Evolutionary conservation across 2,329 filamentous ascomycete species (phyloP).

Genomic region (Trichoderma pleuroti): DNA sequence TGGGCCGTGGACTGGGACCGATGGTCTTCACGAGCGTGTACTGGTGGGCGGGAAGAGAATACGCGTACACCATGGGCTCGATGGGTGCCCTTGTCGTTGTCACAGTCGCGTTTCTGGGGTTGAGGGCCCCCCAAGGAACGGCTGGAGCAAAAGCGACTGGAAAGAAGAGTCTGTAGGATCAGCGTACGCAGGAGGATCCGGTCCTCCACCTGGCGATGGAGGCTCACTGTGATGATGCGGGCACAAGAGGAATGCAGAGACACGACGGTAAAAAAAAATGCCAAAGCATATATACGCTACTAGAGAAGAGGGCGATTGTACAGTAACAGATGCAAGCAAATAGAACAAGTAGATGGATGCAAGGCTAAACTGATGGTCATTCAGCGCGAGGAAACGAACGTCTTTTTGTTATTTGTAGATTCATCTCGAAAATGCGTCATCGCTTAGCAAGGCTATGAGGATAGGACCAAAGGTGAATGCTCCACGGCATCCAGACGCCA

Average conservation of each 20-base stretch:
- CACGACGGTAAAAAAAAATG: background rate
- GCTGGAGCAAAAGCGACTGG: slow-evolving; percentile 18
- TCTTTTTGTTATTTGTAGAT: background rate
- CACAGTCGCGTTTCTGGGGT: slow-evolving; percentile 63
- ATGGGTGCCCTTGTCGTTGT: slow-evolving; percentile 74
- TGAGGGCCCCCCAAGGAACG: slow-evolving; percentile 58
- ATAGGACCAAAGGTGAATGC: background rate
- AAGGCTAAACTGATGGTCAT: background rate
- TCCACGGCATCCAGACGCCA: background rate
- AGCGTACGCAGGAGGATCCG: background rate
- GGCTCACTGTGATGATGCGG: too few relatives aligned
- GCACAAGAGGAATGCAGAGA: background rate
- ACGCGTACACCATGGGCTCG: slow-evolving; percentile 78
- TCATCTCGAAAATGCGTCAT: background rate
- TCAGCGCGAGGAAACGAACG: background rate
- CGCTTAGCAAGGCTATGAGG: background rate
- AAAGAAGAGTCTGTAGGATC: slow-evolving; percentile 25
- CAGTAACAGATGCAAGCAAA: background rate
- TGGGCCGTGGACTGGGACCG: slow-evolving; percentile 81
- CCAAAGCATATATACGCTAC: background rate
- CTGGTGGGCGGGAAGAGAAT: slow-evolving; percentile 93
- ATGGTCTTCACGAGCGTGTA: slow-evolving; percentile 91
- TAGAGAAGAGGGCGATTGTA: background rate
- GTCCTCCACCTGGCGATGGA: background rate
- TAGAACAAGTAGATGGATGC: background rate